Conservation (phyloP, 768 basidiomycete genomes). For the Leccinum sublutescens region DNA sequence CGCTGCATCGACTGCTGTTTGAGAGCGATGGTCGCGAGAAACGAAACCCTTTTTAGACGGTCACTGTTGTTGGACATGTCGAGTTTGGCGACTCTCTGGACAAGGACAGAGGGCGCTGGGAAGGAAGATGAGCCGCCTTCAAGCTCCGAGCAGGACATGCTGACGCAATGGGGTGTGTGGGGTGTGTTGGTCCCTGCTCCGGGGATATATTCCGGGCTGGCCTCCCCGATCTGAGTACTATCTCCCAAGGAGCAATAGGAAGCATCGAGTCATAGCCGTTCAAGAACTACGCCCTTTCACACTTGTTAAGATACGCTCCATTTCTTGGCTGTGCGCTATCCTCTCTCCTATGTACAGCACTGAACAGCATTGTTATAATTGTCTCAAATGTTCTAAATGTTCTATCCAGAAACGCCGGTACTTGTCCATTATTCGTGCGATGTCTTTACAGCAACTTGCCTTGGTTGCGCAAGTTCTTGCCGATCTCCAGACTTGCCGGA, state of each 20-base stretch:
- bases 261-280: background rate
- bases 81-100: conserved; percentile 10
- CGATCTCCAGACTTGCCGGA: no score
- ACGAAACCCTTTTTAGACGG: conserved; percentile 16
- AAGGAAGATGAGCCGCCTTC: background rate
- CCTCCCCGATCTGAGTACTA: background rate
- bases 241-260: background rate
- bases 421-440: background rate
- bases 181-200: conserved; percentile 17
- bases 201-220: background rate
- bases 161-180: conserved; percentile 25
- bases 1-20: conserved; percentile 22
- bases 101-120: conserved; percentile 3
- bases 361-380: background rate
- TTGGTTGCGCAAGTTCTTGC: no score
- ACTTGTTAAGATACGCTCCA: background rate
- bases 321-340: background rate
- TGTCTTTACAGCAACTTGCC: background rate
- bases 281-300: background rate
- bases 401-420: background rate
- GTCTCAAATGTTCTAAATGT: background rate
- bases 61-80: conserved; percentile 14
- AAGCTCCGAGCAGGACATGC: conserved; percentile 11
- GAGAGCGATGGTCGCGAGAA: conserved; percentile 5
- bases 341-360: background rate